Base-by-base conservation (phyloP, 441 rosid genomes). In the Melastoma candidum region DNA sequence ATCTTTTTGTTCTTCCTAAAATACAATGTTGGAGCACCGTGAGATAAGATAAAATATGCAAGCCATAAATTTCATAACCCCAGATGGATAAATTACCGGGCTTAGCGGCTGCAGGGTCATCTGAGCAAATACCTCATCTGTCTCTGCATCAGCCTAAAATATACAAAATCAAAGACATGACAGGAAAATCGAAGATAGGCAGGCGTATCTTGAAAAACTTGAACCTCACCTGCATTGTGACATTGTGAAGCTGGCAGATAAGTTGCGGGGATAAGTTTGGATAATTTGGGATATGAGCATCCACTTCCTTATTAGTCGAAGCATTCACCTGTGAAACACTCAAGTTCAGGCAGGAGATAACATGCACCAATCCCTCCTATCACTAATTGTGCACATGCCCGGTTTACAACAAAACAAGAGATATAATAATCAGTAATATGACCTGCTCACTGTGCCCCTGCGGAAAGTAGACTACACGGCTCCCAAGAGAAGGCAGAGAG, bases 391-490 rank as follows among this genome's bases (percentile, higher is more conserved):
- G 41, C 1, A 9, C 41, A 36, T 36, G 41, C 41, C 41, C 8
- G 7, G 41, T 36, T 36, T 36, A 36, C 41, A 4, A 6, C 8
- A 36, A 36, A 0, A 36, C 41, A 7, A 11, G 25, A 56, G 22
- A 17, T 17, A 17, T 17, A 45, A 11, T 11, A 56, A 24, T 11
- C 26, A 2, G 12, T 11, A 7, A n/a, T 26, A 32, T 22, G 27
- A 56, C 59, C 59, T 56, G 59, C 43, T 56, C 59, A 14, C 59
- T 56, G 17, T 56, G 59, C 47, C 59, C 59, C 27, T 56, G 59
- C 3, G 59, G 59, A 46, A 56, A 56, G 59, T 56, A 56, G 43
- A 56, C 59, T 14, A 56, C 59, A 2, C 59, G 59, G 17, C 32
- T 26, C 47, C 59, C 59, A 8, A 56, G 36, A 25, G 49, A 43